Evolutionary conservation across 176 grass and related monocot species (phyloP).

Genomic region (Avena sativa): DNA sequence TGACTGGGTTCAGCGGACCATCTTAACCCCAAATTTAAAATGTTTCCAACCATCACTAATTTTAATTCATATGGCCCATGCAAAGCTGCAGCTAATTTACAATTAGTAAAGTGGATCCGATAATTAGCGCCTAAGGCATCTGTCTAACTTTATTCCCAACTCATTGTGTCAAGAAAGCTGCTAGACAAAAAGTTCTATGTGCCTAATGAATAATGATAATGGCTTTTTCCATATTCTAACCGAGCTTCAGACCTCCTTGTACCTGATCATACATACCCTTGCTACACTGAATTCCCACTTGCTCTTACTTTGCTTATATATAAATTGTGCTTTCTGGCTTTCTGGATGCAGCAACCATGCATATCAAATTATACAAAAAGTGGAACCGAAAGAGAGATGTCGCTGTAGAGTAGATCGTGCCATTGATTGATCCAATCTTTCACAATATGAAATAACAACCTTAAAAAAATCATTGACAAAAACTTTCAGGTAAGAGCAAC

Average conservation of each 20-base stretch:
- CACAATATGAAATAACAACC: neutral
- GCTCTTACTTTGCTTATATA: neutral
- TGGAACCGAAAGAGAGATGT: slow-evolving; percentile 1
- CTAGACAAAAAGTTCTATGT: neutral
- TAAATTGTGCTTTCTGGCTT: neutral
- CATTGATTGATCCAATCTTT: neutral
- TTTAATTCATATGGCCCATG: neutral
- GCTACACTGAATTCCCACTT: neutral
- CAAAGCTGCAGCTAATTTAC: neutral
- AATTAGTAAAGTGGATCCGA: neutral
- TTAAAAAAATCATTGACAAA: neutral
- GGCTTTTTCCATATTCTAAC: neutral
- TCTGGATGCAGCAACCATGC: neutral
- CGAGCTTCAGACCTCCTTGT: neutral
- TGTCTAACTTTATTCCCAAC: neutral
- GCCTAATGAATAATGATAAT: neutral
- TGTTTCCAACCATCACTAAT: neutral
- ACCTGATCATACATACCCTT: neutral
- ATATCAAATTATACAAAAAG: neutral
- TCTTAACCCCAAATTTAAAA: neutral
- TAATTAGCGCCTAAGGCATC: slow-evolving; percentile 4
- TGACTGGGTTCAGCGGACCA: too few relatives aligned
- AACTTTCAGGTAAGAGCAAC: neutral
- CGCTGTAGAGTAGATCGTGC: neutral
- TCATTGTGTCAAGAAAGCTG: neutral